Percentiles rank a stretch among this genome's conserved stretches.
Evolutionary conservation across 2,329 filamentous ascomycete species (phyloP).

Genomic region (Colletotrichum paranaense): DNA sequence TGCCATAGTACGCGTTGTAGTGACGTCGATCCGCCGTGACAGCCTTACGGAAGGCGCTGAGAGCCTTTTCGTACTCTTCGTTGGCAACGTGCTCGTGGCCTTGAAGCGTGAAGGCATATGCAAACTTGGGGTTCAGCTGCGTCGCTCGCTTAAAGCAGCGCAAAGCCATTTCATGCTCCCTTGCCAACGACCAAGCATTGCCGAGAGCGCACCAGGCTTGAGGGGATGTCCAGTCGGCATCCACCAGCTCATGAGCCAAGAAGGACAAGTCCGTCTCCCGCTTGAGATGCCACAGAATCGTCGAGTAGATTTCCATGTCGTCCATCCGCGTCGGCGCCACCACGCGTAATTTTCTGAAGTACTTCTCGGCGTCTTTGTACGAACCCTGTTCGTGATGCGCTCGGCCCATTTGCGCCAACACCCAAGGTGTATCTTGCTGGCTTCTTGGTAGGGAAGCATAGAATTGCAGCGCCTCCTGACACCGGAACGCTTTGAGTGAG

Average conservation of each 20-base stretch:
- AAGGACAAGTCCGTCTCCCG: conserved; percentile 92
- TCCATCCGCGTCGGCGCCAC: conserved; percentile 85
- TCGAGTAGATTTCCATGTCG: conserved; percentile 98
- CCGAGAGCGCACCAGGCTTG: conserved; percentile 97
- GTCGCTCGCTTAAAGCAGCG: conserved; percentile 95
- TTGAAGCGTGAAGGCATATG: conserved; percentile 95
- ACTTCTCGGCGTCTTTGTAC: conserved; percentile 88
- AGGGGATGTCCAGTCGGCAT: conserved; percentile 87
- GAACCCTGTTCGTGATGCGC: conserved; percentile 91
- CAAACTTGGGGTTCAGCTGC: conserved; percentile 88
- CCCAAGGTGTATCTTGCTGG: conserved; percentile 93
- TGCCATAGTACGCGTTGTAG: conserved; percentile 99
- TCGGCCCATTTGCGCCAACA: conserved; percentile 88
- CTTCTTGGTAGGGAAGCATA: conserved; percentile 76
- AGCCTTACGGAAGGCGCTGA: conserved; percentile 86
- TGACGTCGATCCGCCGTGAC: conserved; percentile 89
- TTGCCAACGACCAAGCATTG: conserved; percentile 92
- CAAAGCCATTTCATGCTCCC: conserved; percentile 94
- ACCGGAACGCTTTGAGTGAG: conserved; percentile 81
- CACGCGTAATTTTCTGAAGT: conserved; percentile 82
- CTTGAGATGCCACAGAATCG: conserved; percentile 98
- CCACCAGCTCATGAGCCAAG: conserved; percentile 89
- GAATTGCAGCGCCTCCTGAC: conserved; percentile 78
- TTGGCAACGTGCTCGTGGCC: conserved; percentile 96
- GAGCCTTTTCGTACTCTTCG: conserved; percentile 96